Evolutionary conservation across 768 basidiomycete genomes (phyloP).

Genomic region (Cyclocybe aegerita): DNA sequence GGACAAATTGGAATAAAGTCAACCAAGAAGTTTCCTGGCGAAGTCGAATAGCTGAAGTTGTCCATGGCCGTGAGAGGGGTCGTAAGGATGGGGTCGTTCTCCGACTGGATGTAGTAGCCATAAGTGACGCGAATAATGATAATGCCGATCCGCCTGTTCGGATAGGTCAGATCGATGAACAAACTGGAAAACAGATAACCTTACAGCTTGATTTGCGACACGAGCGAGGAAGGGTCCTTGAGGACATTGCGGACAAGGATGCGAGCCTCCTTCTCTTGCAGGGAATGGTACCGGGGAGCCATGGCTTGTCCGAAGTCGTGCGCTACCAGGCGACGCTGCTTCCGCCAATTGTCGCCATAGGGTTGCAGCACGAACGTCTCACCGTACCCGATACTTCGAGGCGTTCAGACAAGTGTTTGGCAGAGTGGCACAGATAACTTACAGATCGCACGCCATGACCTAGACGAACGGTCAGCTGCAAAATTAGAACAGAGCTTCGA

Average conservation of each 20-base stretch:
- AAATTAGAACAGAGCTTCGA: not conserved
- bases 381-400: conserved; percentile 32
- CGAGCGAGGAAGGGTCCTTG: conserved; percentile 22
- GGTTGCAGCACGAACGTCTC: conserved; percentile 38
- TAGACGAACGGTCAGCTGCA: not conserved
- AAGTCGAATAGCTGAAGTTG: conserved; percentile 47
- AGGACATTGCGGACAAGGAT: conserved; percentile 20
- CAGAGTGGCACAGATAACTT: not conserved
- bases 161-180: not conserved
- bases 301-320: conserved; percentile 18
- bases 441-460: conserved; percentile 17
- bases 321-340: conserved; percentile 29
- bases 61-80: conserved; percentile 47
- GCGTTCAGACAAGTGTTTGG: not conserved
- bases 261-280: conserved; percentile 19
- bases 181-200: not conserved
- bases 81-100: conserved; percentile 46
- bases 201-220: conserved; percentile 28
- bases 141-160: conserved; percentile 42
- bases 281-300: conserved; percentile 12
- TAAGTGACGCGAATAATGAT: conserved; percentile 56
- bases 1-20: conserved; percentile 34
- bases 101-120: conserved; percentile 52
- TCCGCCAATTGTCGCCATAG: conserved; percentile 40
- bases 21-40: conserved; percentile 37